Base-by-base conservation (phyloP, 2,329 filamentous ascomycete genomes). In the Alternaria sp. region DNA sequence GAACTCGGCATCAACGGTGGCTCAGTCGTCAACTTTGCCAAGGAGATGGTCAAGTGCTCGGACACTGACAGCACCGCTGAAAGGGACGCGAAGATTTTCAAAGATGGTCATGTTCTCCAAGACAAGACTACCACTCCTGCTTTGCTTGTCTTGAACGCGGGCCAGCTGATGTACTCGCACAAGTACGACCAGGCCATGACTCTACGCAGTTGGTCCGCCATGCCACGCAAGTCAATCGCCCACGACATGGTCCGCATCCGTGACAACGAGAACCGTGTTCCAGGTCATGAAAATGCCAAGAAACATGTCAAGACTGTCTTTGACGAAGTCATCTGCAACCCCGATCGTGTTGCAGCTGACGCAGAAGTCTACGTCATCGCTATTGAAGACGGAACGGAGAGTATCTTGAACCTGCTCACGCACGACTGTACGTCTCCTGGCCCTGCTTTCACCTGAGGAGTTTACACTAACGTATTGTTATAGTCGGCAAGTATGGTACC, bases 131-230 rank as follows among this genome's bases (percentile, higher is more conserved):
- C 76, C 5, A 66, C 73, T 2, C 88, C 86, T 0, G 91, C 87
- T 10, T 81, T 97, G 59, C 81, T 97, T 26, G 82, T 97, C 25
- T 87, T 93, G 49, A 97, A 97, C 75, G 84, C 88, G 5, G 93
- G 92, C 5, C 89, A 96, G 80, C 82, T 92, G 17, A 83, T 90
- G 71, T 97, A 93, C 89, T 92, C 91, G 77, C 88, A 91, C 44
- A 85, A 87, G 55, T 85, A 85, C 1, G 80, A 85, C 55, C 85
- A 86, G 52, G 84, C 88, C 0, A 83, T 97, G 64, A 91, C 87
- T 1, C 76, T 85, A 1, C 74, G 76, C 0, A 85, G 84, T 4
- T 91, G 90, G 83, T 75, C 83, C 8, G 84, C 83, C 2, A 80
- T 90, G 47, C 89, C 90, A 1, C 86, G 90, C 69, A 83, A 84